Base-by-base conservation (phyloP, 768 basidiomycete species). In the Collybia sp. region DNA sequence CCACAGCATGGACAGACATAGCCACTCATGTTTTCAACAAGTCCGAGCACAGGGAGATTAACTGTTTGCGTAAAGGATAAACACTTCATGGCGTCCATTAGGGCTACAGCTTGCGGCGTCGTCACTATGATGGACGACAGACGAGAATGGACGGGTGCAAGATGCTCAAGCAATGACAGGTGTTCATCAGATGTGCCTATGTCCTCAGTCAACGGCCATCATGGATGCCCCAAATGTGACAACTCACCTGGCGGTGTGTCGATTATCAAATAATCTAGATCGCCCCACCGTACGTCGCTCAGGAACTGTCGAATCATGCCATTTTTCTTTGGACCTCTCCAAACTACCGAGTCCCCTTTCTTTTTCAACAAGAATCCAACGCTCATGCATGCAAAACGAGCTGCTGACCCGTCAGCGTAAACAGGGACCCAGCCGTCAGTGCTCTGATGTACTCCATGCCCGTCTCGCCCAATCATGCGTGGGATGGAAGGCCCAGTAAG, bases 11-110 rank as follows among this genome's bases (percentile, higher is more conserved):
- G 96, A 59, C 95, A 98, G 15, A 87, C 88, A 67, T 96, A 98
- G 42, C 96, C 96, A 53, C 91, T 89, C 96, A 98, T 98, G 68
- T 98, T 99, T 62, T 98, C 96, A 55, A 99, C 83, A 42, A 99
- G 64, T 8, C 96, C 96, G 46, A 95, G 69, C 31, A 99, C 84
- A 12, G 87, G 93, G 11, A 98, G 71, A 42, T 80, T 77, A 53
- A 93, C 88, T 8, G 90, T 80, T 13, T 87, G 87, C 12, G 94
- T 90, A 68, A 99, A 99, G 34, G 93, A 94, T 48, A 98, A 77
- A 54, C 93, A 96, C 68, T 98, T 98, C 73, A 93, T 84, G 40
- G 88, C 90, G 66, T 98, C 96, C 66, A 90, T 83, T 42, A 98
- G 76, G 0, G 96, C 93, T 31, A 98, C 91, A 13, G 93, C 93